Evolutionary conservation across 176 grass and related monocot genomes (phyloP).

Genomic region (Eragrostis nindensis): DNA sequence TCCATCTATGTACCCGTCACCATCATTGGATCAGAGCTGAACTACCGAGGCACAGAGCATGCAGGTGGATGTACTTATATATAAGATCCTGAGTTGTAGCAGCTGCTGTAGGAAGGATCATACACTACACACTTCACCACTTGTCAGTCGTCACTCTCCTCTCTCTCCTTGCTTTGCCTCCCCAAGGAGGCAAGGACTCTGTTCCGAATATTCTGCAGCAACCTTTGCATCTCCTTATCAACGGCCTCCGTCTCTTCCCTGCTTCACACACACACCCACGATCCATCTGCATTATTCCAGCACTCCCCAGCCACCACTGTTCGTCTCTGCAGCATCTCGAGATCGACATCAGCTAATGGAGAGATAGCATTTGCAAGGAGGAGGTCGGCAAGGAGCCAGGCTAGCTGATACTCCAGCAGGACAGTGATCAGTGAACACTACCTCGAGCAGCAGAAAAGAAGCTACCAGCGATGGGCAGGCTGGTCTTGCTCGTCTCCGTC

Average conservation of each 20-base stretch:
- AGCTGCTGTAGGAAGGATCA: not conserved
- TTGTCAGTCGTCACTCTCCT: constrained; percentile 29
- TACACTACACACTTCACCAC: not conserved
- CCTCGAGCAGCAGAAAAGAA: not conserved
- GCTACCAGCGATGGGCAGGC: not conserved
- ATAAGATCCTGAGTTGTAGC: not conserved
- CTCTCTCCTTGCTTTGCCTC: not conserved
- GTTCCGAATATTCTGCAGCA: constrained; percentile 4
- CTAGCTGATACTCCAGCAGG: not conserved
- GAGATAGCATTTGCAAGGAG: constrained; percentile 2
- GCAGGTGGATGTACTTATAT: not conserved
- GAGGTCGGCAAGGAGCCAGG: not conserved
- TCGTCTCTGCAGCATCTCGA: not conserved
- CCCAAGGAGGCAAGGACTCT: not conserved
- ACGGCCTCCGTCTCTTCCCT: too few relatives aligned
- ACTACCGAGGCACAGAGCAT: not conserved
- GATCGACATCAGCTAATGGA: not conserved
- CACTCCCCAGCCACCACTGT: not conserved
- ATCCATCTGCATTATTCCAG: not conserved
- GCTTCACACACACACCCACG: not conserved
- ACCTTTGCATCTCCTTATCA: constrained; percentile 12
- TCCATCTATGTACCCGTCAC: constrained; percentile 28
- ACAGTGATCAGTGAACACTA: not conserved
- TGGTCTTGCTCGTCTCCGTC: constrained; percentile 29
- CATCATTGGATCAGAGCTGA: constrained; percentile 51